Conservation (phyloP, 192 early-diverging fungal species). For the Coemansia sp. region DNA sequence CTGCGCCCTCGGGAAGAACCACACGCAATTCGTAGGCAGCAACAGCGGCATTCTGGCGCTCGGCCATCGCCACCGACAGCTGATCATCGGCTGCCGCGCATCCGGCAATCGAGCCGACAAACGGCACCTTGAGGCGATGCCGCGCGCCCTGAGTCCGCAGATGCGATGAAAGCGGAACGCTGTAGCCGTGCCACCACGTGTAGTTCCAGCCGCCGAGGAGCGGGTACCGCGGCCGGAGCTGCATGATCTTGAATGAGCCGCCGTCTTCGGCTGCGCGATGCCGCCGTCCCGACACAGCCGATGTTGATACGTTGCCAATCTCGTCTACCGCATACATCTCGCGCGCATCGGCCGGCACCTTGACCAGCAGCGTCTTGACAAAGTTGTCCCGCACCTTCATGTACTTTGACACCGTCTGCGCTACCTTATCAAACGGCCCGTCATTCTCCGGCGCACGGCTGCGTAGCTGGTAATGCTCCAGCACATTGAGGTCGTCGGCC, state of each 20-base stretch:
- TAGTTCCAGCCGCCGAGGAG: constrained; percentile 97
- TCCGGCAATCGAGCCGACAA: constrained; percentile 65
- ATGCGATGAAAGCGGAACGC: constrained; percentile 67
- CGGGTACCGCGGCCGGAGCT: constrained; percentile 89
- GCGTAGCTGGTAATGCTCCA: constrained; percentile 76
- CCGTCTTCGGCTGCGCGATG: constrained; percentile 28
- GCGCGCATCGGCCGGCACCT: constrained; percentile 68
- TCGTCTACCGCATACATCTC: constrained; percentile 77
- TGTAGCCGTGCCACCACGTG: constrained; percentile 93
- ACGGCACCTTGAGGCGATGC: constrained; percentile 69
- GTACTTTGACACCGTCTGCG: constrained; percentile 26
- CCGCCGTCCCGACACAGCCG: constrained; percentile 37
- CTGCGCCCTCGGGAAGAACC: constrained; percentile 90
- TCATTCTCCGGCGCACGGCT: constrained; percentile 49
- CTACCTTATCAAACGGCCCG: constrained; percentile 31
- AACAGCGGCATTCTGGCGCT: constrained; percentile 61
- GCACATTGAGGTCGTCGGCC: constrained; percentile 76
- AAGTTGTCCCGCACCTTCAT: constrained; percentile 37
- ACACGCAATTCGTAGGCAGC: constrained; percentile 68
- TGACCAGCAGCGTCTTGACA: constrained; percentile 35
- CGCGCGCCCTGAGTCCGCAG: constrained; percentile 55
- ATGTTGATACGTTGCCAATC: constrained; percentile 98
- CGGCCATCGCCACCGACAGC: constrained; percentile 74
- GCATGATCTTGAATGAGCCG: constrained; percentile 58
- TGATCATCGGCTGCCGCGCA: constrained; percentile 65